Evolutionary conservation across 768 basidiomycete genomes (phyloP).

Genomic region (Tylopilus cervinicoccineus): DNA sequence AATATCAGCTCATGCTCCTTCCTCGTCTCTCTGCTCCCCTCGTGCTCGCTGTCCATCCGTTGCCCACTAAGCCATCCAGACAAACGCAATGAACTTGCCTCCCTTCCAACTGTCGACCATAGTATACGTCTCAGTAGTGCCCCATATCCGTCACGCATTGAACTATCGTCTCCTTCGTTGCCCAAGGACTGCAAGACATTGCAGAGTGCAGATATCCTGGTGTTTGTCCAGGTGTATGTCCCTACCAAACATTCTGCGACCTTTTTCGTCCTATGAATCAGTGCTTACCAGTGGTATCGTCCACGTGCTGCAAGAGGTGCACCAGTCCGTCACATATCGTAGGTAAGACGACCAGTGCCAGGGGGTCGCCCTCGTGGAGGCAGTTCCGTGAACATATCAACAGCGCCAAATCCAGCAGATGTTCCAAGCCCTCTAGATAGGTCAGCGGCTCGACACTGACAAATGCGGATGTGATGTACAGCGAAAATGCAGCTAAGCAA

Average conservation of each 20-base stretch:
- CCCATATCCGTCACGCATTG: slow-evolving; percentile 21
- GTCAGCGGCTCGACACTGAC: slow-evolving; percentile 33
- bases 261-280: not conserved
- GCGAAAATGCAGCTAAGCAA: slow-evolving; percentile 43
- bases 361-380: slow-evolving; percentile 43
- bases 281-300: slow-evolving; percentile 27
- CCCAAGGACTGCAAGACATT: slow-evolving; percentile 35
- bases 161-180: slow-evolving; percentile 9
- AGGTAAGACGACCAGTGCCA: slow-evolving; percentile 48
- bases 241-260: slow-evolving; percentile 7
- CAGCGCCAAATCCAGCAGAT: slow-evolving; percentile 47
- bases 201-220: slow-evolving; percentile 49
- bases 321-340: slow-evolving; percentile 48
- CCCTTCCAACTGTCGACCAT: slow-evolving; percentile 15
- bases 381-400: slow-evolving; percentile 45
- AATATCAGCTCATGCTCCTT: slow-evolving; percentile 17
- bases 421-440: slow-evolving; percentile 41
- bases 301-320: slow-evolving; percentile 31
- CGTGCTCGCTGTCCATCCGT: slow-evolving; percentile 1
- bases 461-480: slow-evolving; percentile 35
- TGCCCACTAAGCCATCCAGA: not conserved
- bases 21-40: not conserved
- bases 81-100: not conserved
- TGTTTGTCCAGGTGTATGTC: slow-evolving; percentile 15
- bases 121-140: slow-evolving; percentile 32